Conservation (phyloP, 2,329 filamentous ascomycete genomes). For the Talaromyces sp. region DNA sequence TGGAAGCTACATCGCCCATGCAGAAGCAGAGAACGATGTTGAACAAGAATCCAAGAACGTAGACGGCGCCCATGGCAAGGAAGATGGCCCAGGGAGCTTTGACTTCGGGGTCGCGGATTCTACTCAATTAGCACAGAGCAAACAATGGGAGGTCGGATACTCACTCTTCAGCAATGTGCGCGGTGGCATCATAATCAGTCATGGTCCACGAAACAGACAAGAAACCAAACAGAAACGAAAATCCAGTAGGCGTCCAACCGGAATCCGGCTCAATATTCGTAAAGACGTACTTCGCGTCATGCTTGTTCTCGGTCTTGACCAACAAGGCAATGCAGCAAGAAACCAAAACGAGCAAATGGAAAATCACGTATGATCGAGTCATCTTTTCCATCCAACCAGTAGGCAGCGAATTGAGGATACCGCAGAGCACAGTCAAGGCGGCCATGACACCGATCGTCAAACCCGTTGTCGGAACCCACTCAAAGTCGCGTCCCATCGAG, state of each 20-base stretch:
- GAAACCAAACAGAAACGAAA: slow-evolving; percentile 60
- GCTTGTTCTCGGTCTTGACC: slow-evolving; percentile 40
- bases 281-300: slow-evolving; percentile 54
- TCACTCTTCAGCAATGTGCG: slow-evolving; percentile 52
- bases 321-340: slow-evolving; percentile 52
- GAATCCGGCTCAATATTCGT: slow-evolving; percentile 51
- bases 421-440: slow-evolving; percentile 51
- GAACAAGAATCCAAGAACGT: slow-evolving; percentile 54
- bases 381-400: slow-evolving; percentile 58
- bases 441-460: slow-evolving; percentile 56
- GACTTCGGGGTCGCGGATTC: slow-evolving; percentile 49
- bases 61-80: slow-evolving; percentile 55
- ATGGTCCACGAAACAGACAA: slow-evolving; percentile 60
- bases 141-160: neutral
- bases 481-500: slow-evolving; percentile 29
- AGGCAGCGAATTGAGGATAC: slow-evolving; percentile 54
- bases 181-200: slow-evolving; percentile 53
- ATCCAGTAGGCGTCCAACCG: slow-evolving; percentile 55
- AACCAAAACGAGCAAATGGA: slow-evolving; percentile 47
- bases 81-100: slow-evolving; percentile 58
- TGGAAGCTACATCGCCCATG: slow-evolving; percentile 51
- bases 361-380: slow-evolving; percentile 57
- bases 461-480: slow-evolving; percentile 46
- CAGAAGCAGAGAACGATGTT: slow-evolving; percentile 58
- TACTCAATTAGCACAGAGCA: slow-evolving; percentile 23